Conservation (phyloP, 1,284 basidiomycete genomes). For the Cutaneotrichosporon cavernicola region DNA sequence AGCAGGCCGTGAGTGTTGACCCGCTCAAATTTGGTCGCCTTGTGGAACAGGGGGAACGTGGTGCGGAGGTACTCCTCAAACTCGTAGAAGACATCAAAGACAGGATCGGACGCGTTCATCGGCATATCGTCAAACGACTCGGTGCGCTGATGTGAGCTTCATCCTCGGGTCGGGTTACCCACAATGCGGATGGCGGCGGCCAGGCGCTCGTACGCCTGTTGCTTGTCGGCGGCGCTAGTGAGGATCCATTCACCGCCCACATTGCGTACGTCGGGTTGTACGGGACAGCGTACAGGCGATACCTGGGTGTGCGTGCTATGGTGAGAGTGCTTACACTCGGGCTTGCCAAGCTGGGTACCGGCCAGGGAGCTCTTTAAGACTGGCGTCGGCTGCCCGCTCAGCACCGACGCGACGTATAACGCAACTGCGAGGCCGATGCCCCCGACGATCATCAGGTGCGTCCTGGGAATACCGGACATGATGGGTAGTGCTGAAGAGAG, state of each 20-base stretch:
- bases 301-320: background rate
- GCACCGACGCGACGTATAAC: no score
- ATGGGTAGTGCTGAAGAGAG: no score
- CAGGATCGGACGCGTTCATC: conserved; percentile 19
- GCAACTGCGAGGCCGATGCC: no score
- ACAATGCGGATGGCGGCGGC: conserved; percentile 21
- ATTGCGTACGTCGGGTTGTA: conserved; percentile 13
- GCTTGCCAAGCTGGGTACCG: background rate
- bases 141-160: conserved; percentile 11
- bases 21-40: conserved; percentile 57
- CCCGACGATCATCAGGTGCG: no score
- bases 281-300: conserved; percentile 17
- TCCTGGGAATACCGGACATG: no score
- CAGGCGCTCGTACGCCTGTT: conserved; percentile 19
- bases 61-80: conserved; percentile 30
- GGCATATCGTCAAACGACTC: conserved; percentile 28
- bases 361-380: background rate
- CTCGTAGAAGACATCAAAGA: conserved; percentile 23
- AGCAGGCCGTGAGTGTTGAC: conserved; percentile 66
- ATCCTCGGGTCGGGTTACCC: background rate
- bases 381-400: no score
- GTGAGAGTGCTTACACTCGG: conserved; percentile 13
- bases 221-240: conserved; percentile 1
- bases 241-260: conserved; percentile 14
- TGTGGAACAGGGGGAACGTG: conserved; percentile 51